Evolutionary conservation across 2,329 filamentous ascomycete genomes (phyloP).

Genomic region (Diplodia scrobiculata): DNA sequence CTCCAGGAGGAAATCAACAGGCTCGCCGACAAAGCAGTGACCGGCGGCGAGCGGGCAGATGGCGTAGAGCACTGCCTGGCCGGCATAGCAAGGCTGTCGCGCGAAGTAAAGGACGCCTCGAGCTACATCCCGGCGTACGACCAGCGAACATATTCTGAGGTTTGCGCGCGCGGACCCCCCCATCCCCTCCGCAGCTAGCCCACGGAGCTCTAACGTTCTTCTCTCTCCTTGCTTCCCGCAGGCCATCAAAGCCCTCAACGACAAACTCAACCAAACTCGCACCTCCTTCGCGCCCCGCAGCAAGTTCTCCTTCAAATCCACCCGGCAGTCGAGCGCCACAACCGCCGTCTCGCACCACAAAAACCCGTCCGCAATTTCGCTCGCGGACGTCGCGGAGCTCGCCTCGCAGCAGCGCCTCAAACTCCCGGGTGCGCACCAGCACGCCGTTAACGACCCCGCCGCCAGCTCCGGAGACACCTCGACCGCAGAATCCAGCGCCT

Average conservation of each 20-base stretch:
- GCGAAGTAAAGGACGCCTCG: slow-evolving; percentile 80
- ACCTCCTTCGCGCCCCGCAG: slow-evolving; percentile 70
- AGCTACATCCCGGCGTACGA: slow-evolving; percentile 86
- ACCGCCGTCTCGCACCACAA: slow-evolving; percentile 56
- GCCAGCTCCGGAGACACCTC: slow-evolving; percentile 20
- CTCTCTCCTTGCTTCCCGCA: slow-evolving; percentile 40
- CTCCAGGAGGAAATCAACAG: slow-evolving; percentile 75
- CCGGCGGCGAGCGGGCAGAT: slow-evolving; percentile 75
- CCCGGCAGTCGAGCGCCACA: slow-evolving; percentile 42
- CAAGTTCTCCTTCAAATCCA: slow-evolving; percentile 79
- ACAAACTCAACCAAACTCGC: slow-evolving; percentile 72
- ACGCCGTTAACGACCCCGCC: neutral
- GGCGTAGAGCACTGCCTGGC: slow-evolving; percentile 79
- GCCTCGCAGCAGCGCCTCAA: slow-evolving; percentile 52
- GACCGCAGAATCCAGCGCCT: slow-evolving; percentile 25
- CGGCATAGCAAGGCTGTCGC: slow-evolving; percentile 76
- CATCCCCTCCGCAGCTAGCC: neutral
- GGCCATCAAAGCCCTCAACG: slow-evolving; percentile 77
- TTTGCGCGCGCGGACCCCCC: slow-evolving; percentile 44
- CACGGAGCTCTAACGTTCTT: slow-evolving; percentile 32
- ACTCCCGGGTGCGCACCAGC: slow-evolving; percentile 44
- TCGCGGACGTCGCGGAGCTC: slow-evolving; percentile 59
- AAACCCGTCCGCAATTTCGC: slow-evolving; percentile 57
- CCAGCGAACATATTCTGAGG: slow-evolving; percentile 80
- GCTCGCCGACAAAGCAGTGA: slow-evolving; percentile 62